These are phyloP conservation scores for Cladophialophora yegresii DNA, from an alignment of 2,329 filamentous ascomycete species.

Conservation along the genomic window DNA sequence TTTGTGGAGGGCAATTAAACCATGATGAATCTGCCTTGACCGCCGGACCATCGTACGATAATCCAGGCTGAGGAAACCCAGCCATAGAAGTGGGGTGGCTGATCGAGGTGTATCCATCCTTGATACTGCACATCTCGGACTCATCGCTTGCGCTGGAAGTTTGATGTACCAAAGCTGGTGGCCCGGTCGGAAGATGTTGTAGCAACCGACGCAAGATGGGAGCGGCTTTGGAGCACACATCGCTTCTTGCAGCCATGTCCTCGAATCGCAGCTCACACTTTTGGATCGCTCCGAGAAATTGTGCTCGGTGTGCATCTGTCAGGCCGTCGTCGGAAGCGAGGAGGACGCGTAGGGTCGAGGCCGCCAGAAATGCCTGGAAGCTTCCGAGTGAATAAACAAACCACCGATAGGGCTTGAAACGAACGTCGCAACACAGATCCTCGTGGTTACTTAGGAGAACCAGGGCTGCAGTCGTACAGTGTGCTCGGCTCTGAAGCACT, in stretches of 20 bases:
- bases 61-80: not conserved
- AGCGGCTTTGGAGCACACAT: constrained; percentile 44
- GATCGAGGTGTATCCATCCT: not conserved
- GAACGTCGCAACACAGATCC: constrained; percentile 39
- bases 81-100: not conserved
- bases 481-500: constrained; percentile 40
- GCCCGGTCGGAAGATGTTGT: not conserved
- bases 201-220: constrained; percentile 38
- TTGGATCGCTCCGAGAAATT: constrained; percentile 39
- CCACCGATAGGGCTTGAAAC: constrained; percentile 45
- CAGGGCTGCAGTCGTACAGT: constrained; percentile 42
- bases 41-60: not conserved
- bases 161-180: not conserved
- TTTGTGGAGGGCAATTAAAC: constrained; percentile 13
- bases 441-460: constrained; percentile 42
- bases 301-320: constrained; percentile 38
- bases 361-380: constrained; percentile 48
- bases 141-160: constrained; percentile 8
- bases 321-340: constrained; percentile 31
- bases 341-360: constrained; percentile 39
- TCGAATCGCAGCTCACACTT: constrained; percentile 42
- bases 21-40: constrained; percentile 8
- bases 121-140: constrained; percentile 5
- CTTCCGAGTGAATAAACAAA: constrained; percentile 45
- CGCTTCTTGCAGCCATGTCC: constrained; percentile 41